Evolutionary conservation across 495 filamentous ascomycete genomes (phyloP).

Genomic region (Xeromyces bisporus): DNA sequence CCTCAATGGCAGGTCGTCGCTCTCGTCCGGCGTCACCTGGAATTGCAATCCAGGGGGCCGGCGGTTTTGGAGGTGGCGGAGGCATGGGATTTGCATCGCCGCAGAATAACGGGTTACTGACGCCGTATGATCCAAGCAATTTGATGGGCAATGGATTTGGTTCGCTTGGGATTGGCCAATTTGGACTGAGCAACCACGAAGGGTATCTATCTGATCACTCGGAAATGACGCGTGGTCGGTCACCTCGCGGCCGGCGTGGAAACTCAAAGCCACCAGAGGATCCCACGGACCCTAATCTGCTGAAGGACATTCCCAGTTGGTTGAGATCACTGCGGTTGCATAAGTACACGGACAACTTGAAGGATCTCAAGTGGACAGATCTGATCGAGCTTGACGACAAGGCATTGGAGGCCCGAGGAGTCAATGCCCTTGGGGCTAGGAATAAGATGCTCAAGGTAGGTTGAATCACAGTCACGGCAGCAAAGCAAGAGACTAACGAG

Average conservation of each 20-base stretch:
- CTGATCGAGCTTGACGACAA: conserved; percentile 84
- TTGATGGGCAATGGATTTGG: conserved; percentile 60
- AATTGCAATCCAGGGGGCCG: conserved; percentile 64
- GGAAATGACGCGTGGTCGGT: conserved; percentile 74
- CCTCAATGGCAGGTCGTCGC: conserved; percentile 59
- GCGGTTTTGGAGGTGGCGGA: conserved; percentile 42
- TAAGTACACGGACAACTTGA: conserved; percentile 97
- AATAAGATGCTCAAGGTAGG: conserved; percentile 95
- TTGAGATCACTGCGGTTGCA: conserved; percentile 85
- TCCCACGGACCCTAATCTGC: conserved; percentile 73
- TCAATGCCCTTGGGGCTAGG: conserved; percentile 85
- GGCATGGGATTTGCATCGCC: conserved; percentile 67
- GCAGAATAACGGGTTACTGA: conserved; percentile 89
- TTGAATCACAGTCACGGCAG: conserved; percentile 1
- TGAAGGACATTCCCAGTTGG: conserved; percentile 95
- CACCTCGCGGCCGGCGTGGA: conserved; percentile 79
- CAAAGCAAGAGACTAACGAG: conserved; percentile 7
- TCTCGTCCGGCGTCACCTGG: conserved; percentile 91
- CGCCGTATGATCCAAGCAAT: conserved; percentile 65
- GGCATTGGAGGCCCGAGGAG: conserved; percentile 79
- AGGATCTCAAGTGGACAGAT: conserved; percentile 94
- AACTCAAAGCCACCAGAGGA: conserved; percentile 97
- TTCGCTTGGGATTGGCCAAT: conserved; percentile 56
- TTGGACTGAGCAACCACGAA: conserved; percentile 51
- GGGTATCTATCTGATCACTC: conserved; percentile 93